Conservation (phyloP, 2,329 filamentous ascomycete genomes). For the Colletotrichum theobromicola region DNA sequence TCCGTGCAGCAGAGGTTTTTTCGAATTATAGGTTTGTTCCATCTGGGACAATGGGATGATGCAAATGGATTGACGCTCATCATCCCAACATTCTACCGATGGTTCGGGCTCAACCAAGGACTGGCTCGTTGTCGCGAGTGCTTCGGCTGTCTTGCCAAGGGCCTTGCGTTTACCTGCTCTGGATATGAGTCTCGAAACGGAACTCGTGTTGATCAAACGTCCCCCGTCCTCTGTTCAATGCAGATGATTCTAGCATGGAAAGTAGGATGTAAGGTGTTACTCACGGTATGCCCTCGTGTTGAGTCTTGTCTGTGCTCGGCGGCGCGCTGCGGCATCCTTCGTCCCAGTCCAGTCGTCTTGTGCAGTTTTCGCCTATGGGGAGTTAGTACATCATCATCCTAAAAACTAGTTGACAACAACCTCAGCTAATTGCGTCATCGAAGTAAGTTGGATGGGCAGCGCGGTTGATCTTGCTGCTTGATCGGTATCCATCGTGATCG, state of each 20-base stretch:
- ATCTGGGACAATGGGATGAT: constrained; percentile 31
- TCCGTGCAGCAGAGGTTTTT: constrained; percentile 31
- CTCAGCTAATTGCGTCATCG: constrained; percentile 38
- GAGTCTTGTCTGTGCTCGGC: constrained; percentile 48
- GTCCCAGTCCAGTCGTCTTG: constrained; percentile 53
- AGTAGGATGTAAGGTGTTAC: constrained; percentile 27
- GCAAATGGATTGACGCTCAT: constrained; percentile 34
- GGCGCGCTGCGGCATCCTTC: constrained; percentile 44
- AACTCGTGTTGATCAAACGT: background rate
- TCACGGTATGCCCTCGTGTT: constrained; percentile 46
- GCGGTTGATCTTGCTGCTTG: background rate
- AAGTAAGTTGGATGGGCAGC: background rate
- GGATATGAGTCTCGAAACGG: background rate
- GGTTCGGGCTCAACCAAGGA: constrained; percentile 31
- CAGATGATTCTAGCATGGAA: background rate
- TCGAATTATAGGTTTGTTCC: constrained; percentile 35
- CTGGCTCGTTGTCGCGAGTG: constrained; percentile 1
- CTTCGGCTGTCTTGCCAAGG: background rate
- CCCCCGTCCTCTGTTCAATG: background rate
- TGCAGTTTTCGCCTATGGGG: constrained; percentile 35
- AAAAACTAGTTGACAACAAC: constrained; percentile 27
- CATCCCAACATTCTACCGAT: constrained; percentile 38
- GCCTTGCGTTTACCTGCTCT: constrained; percentile 9
- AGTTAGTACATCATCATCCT: background rate
- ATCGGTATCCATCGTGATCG: constrained; percentile 26